Percentiles rank a stretch among this genome's conserved stretches.
These are phyloP conservation scores for Sutorius eximius DNA, from an alignment of 1,284 basidiomycete genomes.

Conservation along the genomic window DNA sequence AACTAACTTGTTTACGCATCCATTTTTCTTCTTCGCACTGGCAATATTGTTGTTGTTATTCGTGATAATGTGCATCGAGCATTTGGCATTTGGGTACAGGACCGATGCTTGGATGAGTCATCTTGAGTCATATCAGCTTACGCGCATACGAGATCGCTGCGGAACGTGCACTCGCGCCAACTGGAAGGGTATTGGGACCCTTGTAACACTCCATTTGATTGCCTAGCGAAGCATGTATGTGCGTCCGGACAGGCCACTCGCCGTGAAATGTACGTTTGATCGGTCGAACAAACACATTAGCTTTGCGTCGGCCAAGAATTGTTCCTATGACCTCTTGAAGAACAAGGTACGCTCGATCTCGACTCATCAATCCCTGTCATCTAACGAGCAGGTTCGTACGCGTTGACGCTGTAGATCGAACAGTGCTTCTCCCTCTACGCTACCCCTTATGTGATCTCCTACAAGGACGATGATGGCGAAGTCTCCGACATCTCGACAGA, in stretches of 20 bases:
- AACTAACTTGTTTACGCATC: slow-evolving; percentile 29
- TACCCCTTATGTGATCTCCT: slow-evolving; percentile 69
- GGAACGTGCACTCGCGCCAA: slow-evolving; percentile 18
- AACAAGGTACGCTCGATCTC: slow-evolving; percentile 50
- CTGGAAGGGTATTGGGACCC: not conserved
- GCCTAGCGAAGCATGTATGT: slow-evolving; percentile 31
- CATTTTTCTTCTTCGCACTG: slow-evolving; percentile 7
- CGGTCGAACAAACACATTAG: slow-evolving; percentile 71
- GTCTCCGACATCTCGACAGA: slow-evolving; percentile 68
- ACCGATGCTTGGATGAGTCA: not conserved
- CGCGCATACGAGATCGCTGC: slow-evolving; percentile 13
- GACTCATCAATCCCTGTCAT: not conserved
- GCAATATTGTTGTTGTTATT: slow-evolving; percentile 21
- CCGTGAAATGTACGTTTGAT: slow-evolving; percentile 80
- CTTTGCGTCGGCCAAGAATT: slow-evolving; percentile 74
- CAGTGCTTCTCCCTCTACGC: slow-evolving; percentile 78
- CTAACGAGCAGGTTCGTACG: not conserved
- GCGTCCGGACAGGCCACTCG: slow-evolving; percentile 63
- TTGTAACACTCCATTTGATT: slow-evolving; percentile 3
- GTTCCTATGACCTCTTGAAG: slow-evolving; percentile 70
- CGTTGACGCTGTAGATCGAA: slow-evolving; percentile 57
- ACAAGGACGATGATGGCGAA: slow-evolving; percentile 87
- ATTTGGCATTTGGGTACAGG: not conserved
- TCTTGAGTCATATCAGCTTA: slow-evolving; percentile 16
- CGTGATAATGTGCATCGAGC: slow-evolving; percentile 11